phyloP scores from a whole-genome alignment of 1,284 basidiomycete genomes.

The Ustilago cynodontis region DNA sequence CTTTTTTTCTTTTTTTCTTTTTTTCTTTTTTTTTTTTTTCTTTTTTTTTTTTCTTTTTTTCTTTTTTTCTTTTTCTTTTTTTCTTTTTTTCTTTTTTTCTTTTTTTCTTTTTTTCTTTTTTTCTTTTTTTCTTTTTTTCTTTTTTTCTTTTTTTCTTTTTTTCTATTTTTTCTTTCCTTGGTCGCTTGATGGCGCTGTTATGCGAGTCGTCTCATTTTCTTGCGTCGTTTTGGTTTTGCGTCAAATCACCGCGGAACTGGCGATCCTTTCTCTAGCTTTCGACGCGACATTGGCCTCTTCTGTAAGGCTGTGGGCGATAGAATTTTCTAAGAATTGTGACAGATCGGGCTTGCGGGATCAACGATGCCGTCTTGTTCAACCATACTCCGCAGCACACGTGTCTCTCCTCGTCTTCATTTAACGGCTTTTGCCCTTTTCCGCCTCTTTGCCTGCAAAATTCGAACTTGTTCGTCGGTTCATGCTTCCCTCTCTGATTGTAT shows the following conservation, averaged over 20 bases:
- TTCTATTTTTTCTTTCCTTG: neutral
- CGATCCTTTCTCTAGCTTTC: neutral
- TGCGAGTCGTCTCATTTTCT: neutral
- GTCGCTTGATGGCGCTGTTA: neutral
- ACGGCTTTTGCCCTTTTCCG: conserved; percentile 1
- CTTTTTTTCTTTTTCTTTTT: neutral
- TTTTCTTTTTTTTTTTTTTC: neutral
- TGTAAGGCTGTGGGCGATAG: conserved; percentile 3
- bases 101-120: neutral
- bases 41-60: neutral
- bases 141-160: neutral
- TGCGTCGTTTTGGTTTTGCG: neutral
- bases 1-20: neutral
- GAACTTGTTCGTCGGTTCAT: neutral
- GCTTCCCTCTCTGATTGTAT: neutral
- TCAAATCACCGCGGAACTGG: neutral
- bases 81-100: neutral
- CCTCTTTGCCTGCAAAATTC: neutral
- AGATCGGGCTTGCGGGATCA: conserved; percentile 9
- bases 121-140: neutral
- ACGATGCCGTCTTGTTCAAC: neutral
- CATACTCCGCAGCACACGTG: neutral
- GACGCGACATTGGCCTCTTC: neutral
- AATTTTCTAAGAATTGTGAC: conserved; percentile 8
- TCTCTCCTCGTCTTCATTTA: neutral